These are phyloP conservation scores for Geoglossum cookeanum DNA, from an alignment of 2,329 filamentous ascomycete species.

Conservation along the genomic window DNA sequence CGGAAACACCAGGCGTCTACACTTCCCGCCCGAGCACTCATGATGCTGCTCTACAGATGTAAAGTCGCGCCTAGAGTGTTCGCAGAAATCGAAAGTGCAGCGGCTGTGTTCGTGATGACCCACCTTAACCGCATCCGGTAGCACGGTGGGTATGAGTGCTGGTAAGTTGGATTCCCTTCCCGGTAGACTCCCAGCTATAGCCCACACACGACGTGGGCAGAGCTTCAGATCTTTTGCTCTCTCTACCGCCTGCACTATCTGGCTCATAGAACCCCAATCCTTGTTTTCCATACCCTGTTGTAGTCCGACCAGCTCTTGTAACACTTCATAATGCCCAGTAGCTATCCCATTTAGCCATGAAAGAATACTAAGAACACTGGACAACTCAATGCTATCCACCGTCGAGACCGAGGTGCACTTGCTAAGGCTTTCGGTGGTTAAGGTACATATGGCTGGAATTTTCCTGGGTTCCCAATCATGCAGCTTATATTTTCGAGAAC, in stretches of 20 bases:
- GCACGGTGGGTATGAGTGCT: neutral
- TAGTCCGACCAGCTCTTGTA: no score
- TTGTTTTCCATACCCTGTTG: no score
- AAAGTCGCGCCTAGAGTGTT: neutral
- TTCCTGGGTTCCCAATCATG: no score
- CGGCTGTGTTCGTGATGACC: neutral
- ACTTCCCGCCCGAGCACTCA: neutral
- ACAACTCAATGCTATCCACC: no score
- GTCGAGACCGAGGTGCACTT: no score
- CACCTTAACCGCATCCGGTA: neutral
- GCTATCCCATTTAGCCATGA: no score
- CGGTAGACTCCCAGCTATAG: neutral
- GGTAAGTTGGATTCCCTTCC: neutral
- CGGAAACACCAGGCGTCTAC: neutral
- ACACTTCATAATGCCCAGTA: no score
- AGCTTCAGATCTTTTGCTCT: neutral
- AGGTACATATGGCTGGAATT: no score
- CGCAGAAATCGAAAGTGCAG: neutral
- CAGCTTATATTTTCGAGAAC: no score
- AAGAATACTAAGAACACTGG: no score
- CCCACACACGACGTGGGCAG: neutral
- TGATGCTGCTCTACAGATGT: neutral
- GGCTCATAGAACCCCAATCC: no score
- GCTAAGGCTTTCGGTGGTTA: no score
- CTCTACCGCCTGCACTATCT: neutral